Percentiles rank a stretch among this genome's conserved stretches.
Evolutionary conservation across 163 green algal species (phyloP).

Genomic region (Picocystis sp.): DNA sequence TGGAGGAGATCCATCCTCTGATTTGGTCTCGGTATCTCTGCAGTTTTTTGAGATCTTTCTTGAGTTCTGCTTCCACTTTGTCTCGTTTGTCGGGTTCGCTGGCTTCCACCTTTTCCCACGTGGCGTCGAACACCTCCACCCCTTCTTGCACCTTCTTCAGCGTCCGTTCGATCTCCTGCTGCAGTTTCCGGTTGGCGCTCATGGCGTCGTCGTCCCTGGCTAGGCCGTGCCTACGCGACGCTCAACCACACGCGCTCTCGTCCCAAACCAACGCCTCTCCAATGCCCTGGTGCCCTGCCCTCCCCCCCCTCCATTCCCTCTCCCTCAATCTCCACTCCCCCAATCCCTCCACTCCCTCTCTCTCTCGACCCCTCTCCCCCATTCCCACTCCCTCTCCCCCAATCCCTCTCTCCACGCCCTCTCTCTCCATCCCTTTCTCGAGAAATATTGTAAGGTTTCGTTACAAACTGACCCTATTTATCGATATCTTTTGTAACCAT

Average conservation of each 20-base stretch:
- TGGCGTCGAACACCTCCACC: conserved; percentile 81
- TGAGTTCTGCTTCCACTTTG: conserved; percentile 93
- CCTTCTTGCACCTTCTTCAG: conserved; percentile 92
- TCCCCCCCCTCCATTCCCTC: not conserved
- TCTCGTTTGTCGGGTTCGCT: conserved; percentile 24
- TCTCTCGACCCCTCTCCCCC: not conserved
- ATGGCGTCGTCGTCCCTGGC: conserved; percentile 24
- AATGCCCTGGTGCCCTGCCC: conserved; percentile 27
- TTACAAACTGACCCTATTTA: no score
- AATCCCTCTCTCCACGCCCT: not conserved
- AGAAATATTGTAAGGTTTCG: no score
- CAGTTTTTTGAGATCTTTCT: conserved; percentile 99
- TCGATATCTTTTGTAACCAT: no score
- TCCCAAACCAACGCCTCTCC: conserved; percentile 85
- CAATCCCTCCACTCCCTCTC: not conserved
- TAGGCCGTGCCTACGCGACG: conserved; percentile 62
- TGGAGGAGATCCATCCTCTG: conserved; percentile 71
- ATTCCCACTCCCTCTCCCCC: not conserved
- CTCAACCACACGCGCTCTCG: conserved; percentile 94
- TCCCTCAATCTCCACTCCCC: not conserved
- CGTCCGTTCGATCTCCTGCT: conserved; percentile 81
- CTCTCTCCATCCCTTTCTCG: conserved; percentile 1
- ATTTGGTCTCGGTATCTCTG: conserved; percentile 90
- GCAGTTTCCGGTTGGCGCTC: conserved; percentile 60
- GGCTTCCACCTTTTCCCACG: conserved; percentile 72